phyloP scores from a whole-genome alignment of 192 early-diverging fungal genomes.

The Thoreauomyces humboldtii region DNA sequence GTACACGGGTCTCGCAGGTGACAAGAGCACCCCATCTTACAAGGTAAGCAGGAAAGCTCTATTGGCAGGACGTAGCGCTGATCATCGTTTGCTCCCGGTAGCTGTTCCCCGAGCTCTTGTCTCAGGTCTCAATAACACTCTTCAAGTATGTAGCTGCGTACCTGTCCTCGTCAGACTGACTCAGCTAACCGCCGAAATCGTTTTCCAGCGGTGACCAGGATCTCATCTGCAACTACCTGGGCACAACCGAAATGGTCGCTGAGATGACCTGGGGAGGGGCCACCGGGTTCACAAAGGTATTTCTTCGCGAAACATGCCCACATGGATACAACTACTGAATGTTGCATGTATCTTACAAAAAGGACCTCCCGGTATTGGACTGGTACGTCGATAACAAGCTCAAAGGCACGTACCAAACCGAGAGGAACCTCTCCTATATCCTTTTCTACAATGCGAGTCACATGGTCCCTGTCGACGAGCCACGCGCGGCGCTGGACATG shows the following conservation, averaged over 20 bases:
- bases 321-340: too few relatives aligned
- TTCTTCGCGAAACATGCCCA: too few relatives aligned
- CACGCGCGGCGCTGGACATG: constrained; percentile 58
- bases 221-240: constrained; percentile 77
- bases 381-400: constrained; percentile 52
- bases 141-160: constrained; percentile 51
- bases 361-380: constrained; percentile 34
- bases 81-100: too few relatives aligned
- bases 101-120: constrained; percentile 63
- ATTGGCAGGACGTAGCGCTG: too few relatives aligned
- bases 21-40: constrained; percentile 56
- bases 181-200: not conserved
- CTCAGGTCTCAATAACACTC: constrained; percentile 53
- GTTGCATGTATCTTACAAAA: too few relatives aligned
- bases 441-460: constrained; percentile 61
- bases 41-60: constrained; percentile 39
- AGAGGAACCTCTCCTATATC: constrained; percentile 63
- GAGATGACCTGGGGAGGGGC: constrained; percentile 64
- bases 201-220: constrained; percentile 69
- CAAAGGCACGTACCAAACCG: constrained; percentile 47
- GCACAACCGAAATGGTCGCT: constrained; percentile 64
- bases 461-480: constrained; percentile 70
- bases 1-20: constrained; percentile 36
- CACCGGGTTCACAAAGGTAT: too few relatives aligned
- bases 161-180: not conserved